Evolutionary conservation across 163 green algal species (phyloP), one percentile per base, ranked within the genome.

Genomic region (Chlorella variabilis): DNA sequence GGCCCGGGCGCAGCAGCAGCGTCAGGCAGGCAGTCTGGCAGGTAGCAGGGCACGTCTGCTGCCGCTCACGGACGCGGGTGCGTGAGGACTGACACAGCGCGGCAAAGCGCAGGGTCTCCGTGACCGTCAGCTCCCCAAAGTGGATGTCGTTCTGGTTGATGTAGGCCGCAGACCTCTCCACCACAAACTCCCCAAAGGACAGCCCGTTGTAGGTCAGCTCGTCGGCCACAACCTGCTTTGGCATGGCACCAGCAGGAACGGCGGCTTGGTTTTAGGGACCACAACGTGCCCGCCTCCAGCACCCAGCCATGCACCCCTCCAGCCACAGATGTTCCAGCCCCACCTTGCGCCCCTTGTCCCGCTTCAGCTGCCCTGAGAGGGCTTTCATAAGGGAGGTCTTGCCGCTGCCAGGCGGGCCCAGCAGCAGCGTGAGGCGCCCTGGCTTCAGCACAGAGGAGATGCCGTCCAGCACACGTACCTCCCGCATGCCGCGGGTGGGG

Each of bases 111-210:
- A 96, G 81, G 39, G 93, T 96, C 87, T 97, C 93, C 2, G 86
- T 73, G 36, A 98, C 93, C 4, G 92, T 97, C 62, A 97, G 83
- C 89, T 96, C 90, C 42, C 85, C 89, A 66, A 94, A 91, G 86
- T 97, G 94, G 23, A 83, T 71, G 82, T 98, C 94, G 7, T 84
- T 65, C 89, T 90, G 87, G 13, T 80, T 81, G 45, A 93, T 84
- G 75, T 93, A 93, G 49, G 85, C 80, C 3, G 83, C 73, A 8
- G 87, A 87, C 49, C 86, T 79, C 62, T 87, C 77, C 6, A 79
- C 69, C 21, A 88, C 58, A 75, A 95, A 94, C 69, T 92, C 85
- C 54, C 86, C 59, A 42, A 93, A 85, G 15, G 31, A 38, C 42
- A 74, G 80, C 58, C 88, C 93, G 65, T 94, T 96, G 91, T 95